A percentile compares a stretch with the other conserved stretches of the same genome.
These are phyloP conservation scores for Candida argentea DNA, from an alignment of 805 yeast species.

Conservation along the genomic window DNA sequence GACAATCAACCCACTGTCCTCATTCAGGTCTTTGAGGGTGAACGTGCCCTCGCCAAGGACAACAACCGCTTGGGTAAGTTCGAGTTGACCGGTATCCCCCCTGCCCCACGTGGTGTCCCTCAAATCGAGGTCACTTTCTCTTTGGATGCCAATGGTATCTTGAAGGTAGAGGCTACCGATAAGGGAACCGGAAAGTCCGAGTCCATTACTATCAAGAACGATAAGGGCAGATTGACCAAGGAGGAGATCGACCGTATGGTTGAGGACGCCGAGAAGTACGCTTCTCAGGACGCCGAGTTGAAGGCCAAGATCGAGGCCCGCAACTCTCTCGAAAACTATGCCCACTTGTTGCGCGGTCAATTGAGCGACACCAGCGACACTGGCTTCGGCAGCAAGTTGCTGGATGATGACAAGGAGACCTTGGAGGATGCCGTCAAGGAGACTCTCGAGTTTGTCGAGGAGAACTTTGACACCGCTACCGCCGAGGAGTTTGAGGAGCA, in stretches of 20 bases:
- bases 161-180: constrained; percentile 97
- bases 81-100: constrained; percentile 96
- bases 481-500: constrained; percentile 92
- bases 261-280: constrained; percentile 90
- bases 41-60: constrained; percentile 97
- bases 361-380: constrained; percentile 25
- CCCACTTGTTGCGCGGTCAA: constrained; percentile 39
- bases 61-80: constrained; percentile 97
- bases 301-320: constrained; percentile 33
- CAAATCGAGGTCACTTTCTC: constrained; percentile 98
- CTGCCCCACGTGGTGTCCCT: constrained; percentile 98
- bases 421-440: constrained; percentile 81
- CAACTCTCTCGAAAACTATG: constrained; percentile 37
- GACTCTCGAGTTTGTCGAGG: constrained; percentile 80
- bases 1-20: constrained; percentile 98
- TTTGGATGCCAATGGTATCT: constrained; percentile 99
- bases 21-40: constrained; percentile 99
- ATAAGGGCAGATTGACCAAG: constrained; percentile 95
- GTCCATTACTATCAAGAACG: constrained; percentile 97
- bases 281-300: constrained; percentile 36
- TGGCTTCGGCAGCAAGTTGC: constrained; percentile 65
- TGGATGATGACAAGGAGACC: constrained; percentile 86
- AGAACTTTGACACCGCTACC: constrained; percentile 73
- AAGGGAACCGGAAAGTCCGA: constrained; percentile 98
- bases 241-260: constrained; percentile 98